phyloP scores from a whole-genome alignment of 2,329 filamentous ascomycete genomes.

The Peltaster fructicola region DNA sequence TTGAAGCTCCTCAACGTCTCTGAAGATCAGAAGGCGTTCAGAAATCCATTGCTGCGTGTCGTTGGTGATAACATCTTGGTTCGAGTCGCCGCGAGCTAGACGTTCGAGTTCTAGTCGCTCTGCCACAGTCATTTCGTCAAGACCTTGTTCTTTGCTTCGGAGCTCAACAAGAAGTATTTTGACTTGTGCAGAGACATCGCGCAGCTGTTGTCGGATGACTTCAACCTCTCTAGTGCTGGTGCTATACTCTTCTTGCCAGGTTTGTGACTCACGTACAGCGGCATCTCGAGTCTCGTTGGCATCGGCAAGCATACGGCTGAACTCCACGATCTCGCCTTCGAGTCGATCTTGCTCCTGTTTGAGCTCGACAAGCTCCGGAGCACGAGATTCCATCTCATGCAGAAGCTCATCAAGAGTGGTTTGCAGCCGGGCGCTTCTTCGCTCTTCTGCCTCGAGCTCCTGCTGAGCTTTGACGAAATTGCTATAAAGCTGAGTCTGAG shows the following conservation, averaged over 20 bases:
- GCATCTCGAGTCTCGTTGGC: constrained; percentile 64
- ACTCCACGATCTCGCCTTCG: constrained; percentile 59
- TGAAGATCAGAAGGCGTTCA: constrained; percentile 77
- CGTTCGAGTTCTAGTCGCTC: constrained; percentile 62
- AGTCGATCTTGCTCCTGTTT: constrained; percentile 65
- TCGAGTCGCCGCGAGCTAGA: constrained; percentile 57
- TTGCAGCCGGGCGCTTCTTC: constrained; percentile 55
- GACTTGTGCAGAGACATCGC: constrained; percentile 77
- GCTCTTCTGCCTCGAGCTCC: constrained; percentile 55
- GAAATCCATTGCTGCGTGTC: constrained; percentile 81
- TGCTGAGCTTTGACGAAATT: constrained; percentile 49
- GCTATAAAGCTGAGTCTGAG: constrained; percentile 44
- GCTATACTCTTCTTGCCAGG: constrained; percentile 55
- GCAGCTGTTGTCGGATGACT: constrained; percentile 69
- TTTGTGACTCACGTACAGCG: constrained; percentile 61
- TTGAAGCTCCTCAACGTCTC: constrained; percentile 67
- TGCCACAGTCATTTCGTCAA: constrained; percentile 50
- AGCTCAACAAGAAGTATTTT: constrained; percentile 81
- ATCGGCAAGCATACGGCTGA: constrained; percentile 63
- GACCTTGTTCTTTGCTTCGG: constrained; percentile 63
- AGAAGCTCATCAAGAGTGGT: constrained; percentile 74
- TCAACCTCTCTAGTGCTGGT: constrained; percentile 47
- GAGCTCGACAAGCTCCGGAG: constrained; percentile 75
- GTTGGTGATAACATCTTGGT: constrained; percentile 50
- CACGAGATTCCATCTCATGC: constrained; percentile 64